phyloP scores from a whole-genome alignment of 305 asterid genomes.

The Caryopteris hybrid region DNA sequence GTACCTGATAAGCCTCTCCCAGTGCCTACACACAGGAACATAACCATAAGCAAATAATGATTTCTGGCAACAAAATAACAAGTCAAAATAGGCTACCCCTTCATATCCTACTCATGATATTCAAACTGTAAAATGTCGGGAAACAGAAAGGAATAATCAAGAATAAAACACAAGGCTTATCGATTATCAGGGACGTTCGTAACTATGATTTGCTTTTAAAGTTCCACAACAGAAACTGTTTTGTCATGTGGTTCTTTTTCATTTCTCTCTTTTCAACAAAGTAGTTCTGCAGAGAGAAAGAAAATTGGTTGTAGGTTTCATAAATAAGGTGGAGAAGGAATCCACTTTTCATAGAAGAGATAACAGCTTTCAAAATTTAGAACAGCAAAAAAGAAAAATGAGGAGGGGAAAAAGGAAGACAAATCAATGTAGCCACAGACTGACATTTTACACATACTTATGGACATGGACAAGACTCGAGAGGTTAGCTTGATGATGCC shows the following conservation, averaged over 20 bases:
- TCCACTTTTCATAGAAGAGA: too few relatives aligned
- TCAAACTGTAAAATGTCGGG: neutral
- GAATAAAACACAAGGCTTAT: neutral
- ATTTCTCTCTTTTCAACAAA: too few relatives aligned
- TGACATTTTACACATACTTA: too few relatives aligned
- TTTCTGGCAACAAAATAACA: neutral
- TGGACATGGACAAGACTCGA: too few relatives aligned
- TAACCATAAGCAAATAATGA: neutral
- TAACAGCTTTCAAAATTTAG: too few relatives aligned
- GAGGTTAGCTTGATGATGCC: too few relatives aligned
- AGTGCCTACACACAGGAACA: conserved; percentile 46
- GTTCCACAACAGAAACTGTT: neutral
- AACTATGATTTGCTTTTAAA: neutral
- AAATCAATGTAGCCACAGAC: too few relatives aligned
- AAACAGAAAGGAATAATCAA: neutral
- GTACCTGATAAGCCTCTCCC: conserved; percentile 87
- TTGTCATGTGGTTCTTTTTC: neutral
- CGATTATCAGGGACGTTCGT: neutral
- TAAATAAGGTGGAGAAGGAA: too few relatives aligned
- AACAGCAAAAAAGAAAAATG: too few relatives aligned
- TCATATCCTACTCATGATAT: neutral
- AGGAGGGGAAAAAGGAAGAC: too few relatives aligned
- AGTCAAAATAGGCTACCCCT: neutral
- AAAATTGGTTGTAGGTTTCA: too few relatives aligned
- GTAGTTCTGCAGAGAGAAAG: too few relatives aligned